Evolutionary conservation across 202 grass and related monocot species (phyloP).

Genomic region (Panicum virgatum): DNA sequence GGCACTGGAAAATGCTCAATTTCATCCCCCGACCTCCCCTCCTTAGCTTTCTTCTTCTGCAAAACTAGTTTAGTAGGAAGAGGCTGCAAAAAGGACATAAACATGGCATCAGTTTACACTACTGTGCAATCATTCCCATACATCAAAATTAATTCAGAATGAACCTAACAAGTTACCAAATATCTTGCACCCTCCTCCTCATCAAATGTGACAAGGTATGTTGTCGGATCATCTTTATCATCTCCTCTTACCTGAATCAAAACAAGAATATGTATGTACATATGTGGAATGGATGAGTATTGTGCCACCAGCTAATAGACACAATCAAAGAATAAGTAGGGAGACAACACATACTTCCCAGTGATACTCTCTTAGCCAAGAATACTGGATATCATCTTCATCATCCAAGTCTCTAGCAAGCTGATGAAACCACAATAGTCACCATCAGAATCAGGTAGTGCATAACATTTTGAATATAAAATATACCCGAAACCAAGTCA

Average conservation of each 20-base stretch:
- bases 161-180: slow-evolving; percentile 63
- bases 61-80: slow-evolving; percentile 91
- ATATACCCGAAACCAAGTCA: slow-evolving; percentile 16
- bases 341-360: slow-evolving; percentile 80
- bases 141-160: slow-evolving; percentile 27
- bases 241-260: slow-evolving; percentile 79
- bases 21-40: slow-evolving; percentile 87
- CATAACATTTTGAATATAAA: slow-evolving; percentile 22
- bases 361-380: slow-evolving; percentile 91
- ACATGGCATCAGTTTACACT: slow-evolving; percentile 3
- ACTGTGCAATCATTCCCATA: slow-evolving; percentile 4
- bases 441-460: slow-evolving; percentile 20
- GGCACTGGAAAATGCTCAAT: slow-evolving; percentile 92
- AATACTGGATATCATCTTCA: slow-evolving; percentile 83
- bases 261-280: slow-evolving; percentile 24
- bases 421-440: slow-evolving; percentile 50
- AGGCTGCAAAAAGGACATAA: slow-evolving; percentile 63
- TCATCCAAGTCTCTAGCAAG: slow-evolving; percentile 74
- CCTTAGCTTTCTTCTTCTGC: slow-evolving; percentile 97
- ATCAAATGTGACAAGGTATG: slow-evolving; percentile 92
- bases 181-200: slow-evolving; percentile 75
- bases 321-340: slow-evolving; percentile 8
- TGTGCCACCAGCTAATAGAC: slow-evolving; percentile 22
- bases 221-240: slow-evolving; percentile 84
- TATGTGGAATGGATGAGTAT: not conserved